Evolutionary conservation across 768 basidiomycete species (phyloP), one percentile per base, ranked within the genome.

Genomic region (Megacollybia marginata): DNA sequence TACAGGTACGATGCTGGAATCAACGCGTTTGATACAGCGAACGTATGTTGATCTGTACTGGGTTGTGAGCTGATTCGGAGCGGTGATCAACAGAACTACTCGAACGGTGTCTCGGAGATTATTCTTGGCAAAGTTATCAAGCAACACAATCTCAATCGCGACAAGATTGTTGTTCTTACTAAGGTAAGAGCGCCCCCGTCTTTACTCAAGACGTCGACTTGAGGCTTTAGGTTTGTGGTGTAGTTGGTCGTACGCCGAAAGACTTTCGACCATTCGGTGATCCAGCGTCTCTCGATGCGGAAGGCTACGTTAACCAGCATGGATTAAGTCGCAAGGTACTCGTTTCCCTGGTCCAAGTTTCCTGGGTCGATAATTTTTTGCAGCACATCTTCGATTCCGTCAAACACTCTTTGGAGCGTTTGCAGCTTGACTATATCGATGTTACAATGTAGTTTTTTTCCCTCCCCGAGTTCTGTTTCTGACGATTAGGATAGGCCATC

Each of bases 161-260:
- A 28, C 3, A 20, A 33, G 5, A 47, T 38, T 18, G 43, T 47
- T 38, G 20, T 53, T 33, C 16, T 35, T 15, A 16, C 33, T 23
- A 42, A 49, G n/a, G 50, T 42, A 19, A 11, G n/a, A 20, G 18
- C 31, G 38, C n/a, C 5, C 2, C 38, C 38, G 7, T 19, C 4
- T 40, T 15, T 8, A 2, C 4, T 40, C 38, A 48, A n/a, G 70
- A 67, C 61, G 63, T 6, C 76, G 38, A 40, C 19, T 74, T 52
- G 67, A 65, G 10, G 64, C 6, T 28, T 69, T 44, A 71, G 73
- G 9, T 59, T 62, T 36, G 68, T 68, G 2, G 78, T 78, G 53
- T 40, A 15, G 38, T 40, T 7, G 38, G 15, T 15, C 38, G 38
- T 19, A 19, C 15, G 38, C 15, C 15, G 7, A 19, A 15, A 15